Evolutionary conservation across 352 stramenopile species (phyloP).

Genomic region (Pythium monospermum): DNA sequence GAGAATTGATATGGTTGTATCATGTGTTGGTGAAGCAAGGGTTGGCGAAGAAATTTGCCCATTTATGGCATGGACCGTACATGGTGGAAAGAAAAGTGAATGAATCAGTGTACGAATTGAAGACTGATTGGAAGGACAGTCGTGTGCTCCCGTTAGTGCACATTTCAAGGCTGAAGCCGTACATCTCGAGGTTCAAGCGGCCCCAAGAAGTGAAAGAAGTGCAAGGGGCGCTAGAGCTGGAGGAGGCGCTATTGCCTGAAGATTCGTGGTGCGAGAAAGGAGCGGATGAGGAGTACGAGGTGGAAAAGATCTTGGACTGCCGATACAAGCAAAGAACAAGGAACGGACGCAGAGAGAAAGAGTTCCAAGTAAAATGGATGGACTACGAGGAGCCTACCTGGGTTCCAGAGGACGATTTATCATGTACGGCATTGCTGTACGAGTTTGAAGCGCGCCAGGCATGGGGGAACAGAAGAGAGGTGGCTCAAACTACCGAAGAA

Average conservation of each 20-base stretch:
- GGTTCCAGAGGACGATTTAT: conserved; percentile 19
- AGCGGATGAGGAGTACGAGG: conserved; percentile 9
- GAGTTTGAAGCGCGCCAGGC: conserved; percentile 11
- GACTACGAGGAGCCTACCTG: conserved; percentile 17
- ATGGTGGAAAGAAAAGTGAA: conserved; percentile 2
- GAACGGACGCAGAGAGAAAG: conserved; percentile 15
- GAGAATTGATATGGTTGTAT: conserved; percentile 20
- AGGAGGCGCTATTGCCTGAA: conserved; percentile 18
- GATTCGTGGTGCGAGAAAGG: conserved; percentile 13
- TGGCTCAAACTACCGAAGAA: conserved; percentile 8
- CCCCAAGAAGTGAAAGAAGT: neutral
- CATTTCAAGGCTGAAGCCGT: conserved; percentile 11
- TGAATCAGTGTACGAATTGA: conserved; percentile 2
- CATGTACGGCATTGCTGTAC: conserved; percentile 11
- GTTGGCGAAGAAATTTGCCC: conserved; percentile 15
- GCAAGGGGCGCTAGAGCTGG: conserved; percentile 12
- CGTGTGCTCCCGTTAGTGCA: conserved; percentile 13
- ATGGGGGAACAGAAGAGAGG: conserved; percentile 1
- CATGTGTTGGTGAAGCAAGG: conserved; percentile 15
- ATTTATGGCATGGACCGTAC: conserved; percentile 24
- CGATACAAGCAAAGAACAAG: neutral
- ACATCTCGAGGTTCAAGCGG: neutral
- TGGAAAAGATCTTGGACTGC: conserved; percentile 9
- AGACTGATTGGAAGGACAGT: conserved; percentile 2
- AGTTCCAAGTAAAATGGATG: conserved; percentile 27